phyloP scores from a whole-genome alignment of 371 early-diverging fungal species.

The Mucor circinelloides region DNA sequence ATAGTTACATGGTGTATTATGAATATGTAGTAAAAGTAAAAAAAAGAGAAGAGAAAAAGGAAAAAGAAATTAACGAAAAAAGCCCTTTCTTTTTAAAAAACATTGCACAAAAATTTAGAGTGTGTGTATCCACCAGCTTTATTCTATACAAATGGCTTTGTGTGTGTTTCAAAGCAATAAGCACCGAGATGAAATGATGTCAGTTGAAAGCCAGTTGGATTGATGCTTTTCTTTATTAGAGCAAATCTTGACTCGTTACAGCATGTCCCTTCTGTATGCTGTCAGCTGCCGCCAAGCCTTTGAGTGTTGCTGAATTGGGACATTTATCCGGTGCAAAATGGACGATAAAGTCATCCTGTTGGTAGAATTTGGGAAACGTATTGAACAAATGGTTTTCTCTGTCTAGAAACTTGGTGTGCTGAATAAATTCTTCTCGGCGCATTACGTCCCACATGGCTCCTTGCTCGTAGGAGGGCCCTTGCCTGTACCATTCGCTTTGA shows the following conservation, averaged over 20 bases:
- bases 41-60: constrained; percentile 1
- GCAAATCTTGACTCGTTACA: constrained; percentile 6
- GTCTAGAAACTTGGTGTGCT: constrained; percentile 34
- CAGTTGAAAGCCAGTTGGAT: not conserved
- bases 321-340: constrained; percentile 60
- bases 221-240: not conserved
- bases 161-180: not conserved
- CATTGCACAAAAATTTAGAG: constrained; percentile 3
- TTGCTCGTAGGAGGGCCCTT: constrained; percentile 50
- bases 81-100: not conserved
- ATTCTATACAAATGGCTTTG: not conserved
- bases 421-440: constrained; percentile 20
- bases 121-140: constrained; percentile 2
- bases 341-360: constrained; percentile 51
- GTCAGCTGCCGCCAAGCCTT: constrained; percentile 39
- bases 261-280: constrained; percentile 23
- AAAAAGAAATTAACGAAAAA: not conserved
- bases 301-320: constrained; percentile 48
- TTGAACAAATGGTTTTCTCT: constrained; percentile 54
- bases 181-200: constrained; percentile 1
- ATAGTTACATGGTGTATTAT: constrained; percentile 11
- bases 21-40: not conserved
- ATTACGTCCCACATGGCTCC: constrained; percentile 60
- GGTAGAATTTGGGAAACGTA: constrained; percentile 51
- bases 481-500: constrained; percentile 36